Evolutionary conservation across 352 stramenopile species (phyloP), one percentile per base, ranked within the genome.

Genomic region (Pythium apleroticum): DNA sequence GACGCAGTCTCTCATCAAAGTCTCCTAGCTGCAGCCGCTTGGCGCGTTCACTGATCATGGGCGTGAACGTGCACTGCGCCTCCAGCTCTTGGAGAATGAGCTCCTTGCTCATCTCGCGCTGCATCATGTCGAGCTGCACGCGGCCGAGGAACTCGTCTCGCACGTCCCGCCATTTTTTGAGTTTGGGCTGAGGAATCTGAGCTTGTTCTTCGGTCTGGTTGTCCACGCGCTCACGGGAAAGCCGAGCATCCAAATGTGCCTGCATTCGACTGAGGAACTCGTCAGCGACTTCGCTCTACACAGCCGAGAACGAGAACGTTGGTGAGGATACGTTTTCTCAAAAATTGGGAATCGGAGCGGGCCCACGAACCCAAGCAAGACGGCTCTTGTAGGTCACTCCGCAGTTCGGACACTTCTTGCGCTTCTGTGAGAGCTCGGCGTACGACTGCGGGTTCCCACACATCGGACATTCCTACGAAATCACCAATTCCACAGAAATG

Each of bases 401-500:
- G 56, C 84, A 93, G 55, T 93, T 93, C 19, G 81, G 84, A 43
- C 81, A 93, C 30, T 90, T 90, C 58, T 90, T 93, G 12, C 84
- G 76, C 74, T 93, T 93, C 49, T 93, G 84, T 3, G 78, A 82
- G 24, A 91, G 73, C 60, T 93, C 84, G 33, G 81, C 74, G 57
- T 91, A 91, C 52, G 81, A 91, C 56, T 93, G 84, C 20, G 78
- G 68, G 31, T 88, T 92, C 11, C 84, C 81, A 39, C 84, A 92
- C 37, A 60, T 68, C n/a, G 81, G 80, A 54, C 84, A 92, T 54
- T 90, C 81, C 75, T 84, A 60, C 10, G 1, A 45, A 25, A 25
- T 24, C 39, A 4, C n/a, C n/a, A n/a, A n/a, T n/a, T n/a, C 17
- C 22, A 25, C 25, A 15, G 30, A n/a, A 22, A n/a, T 45, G 11